A percentile compares a stretch with the other conserved stretches of the same genome.
Conservation (phyloP, 106 monocot genomes). For the Platanthera zijinensis region DNA sequence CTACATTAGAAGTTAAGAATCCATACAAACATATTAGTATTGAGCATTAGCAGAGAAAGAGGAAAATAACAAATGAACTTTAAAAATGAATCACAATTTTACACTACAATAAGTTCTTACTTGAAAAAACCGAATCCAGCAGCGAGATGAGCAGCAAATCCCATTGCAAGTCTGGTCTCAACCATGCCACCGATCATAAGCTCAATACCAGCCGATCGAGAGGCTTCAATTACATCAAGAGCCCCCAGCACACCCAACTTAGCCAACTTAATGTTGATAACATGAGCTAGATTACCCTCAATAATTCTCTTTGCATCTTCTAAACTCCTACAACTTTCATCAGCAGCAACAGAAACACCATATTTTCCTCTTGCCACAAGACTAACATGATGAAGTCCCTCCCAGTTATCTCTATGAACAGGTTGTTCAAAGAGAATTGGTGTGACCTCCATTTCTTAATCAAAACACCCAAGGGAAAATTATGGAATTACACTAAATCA, state of each 20-base stretch:
- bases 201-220: conserved; percentile 32
- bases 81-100: not conserved
- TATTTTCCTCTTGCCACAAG: conserved; percentile 60
- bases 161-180: conserved; percentile 93
- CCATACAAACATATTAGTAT: not conserved
- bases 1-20: conserved; percentile 25
- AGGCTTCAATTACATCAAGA: conserved; percentile 65
- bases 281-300: conserved; percentile 73
- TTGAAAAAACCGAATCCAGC: conserved; percentile 90
- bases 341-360: conserved; percentile 74
- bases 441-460: conserved; percentile 68
- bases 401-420: conserved; percentile 86
- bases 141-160: conserved; percentile 89
- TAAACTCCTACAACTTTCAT: conserved; percentile 91
- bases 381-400: conserved; percentile 62
- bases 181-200: conserved; percentile 99
- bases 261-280: conserved; percentile 86
- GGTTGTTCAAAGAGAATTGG: conserved; percentile 92
- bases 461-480: conserved; percentile 1
- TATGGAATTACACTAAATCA: not conserved
- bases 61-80: not conserved
- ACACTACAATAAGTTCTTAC: conserved; percentile 19
- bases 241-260: conserved; percentile 78
- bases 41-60: not conserved
- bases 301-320: conserved; percentile 76